A percentile compares a stretch with the other conserved stretches of the same genome.
Evolutionary conservation across 768 basidiomycete genomes (phyloP).

Genomic region (Dendrothele bispora): DNA sequence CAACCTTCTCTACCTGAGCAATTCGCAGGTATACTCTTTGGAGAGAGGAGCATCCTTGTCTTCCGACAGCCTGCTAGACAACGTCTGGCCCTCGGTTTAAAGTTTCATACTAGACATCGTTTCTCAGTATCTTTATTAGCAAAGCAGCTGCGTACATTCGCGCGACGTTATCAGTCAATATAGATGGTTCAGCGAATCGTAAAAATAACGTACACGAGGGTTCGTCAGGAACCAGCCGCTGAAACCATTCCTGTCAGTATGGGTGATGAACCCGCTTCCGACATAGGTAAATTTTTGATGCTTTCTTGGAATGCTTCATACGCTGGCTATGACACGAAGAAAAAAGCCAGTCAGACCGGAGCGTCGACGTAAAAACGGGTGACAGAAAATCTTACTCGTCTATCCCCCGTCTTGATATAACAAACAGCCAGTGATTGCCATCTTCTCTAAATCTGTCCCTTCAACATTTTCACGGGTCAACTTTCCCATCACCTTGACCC

Average conservation of each 20-base stretch:
- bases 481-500: constrained; percentile 27
- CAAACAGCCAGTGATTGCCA: constrained; percentile 85
- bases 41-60: constrained; percentile 51
- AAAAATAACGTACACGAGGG: constrained; percentile 56
- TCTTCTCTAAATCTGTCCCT: constrained; percentile 65
- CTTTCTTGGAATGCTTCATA: constrained; percentile 55
- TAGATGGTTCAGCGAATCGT: constrained; percentile 66
- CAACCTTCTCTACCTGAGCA: constrained; percentile 63
- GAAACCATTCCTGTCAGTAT: constrained; percentile 26
- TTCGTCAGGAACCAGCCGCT: constrained; percentile 47
- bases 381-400: constrained; percentile 65
- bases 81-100: no score
- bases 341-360: constrained; percentile 7
- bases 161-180: constrained; percentile 53
- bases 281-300: constrained; percentile 56
- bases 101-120: no score
- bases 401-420: constrained; percentile 74
- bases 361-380: no score
- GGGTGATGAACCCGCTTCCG: constrained; percentile 36
- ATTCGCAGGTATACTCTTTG: constrained; percentile 63
- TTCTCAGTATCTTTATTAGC: not conserved
- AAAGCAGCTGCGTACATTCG: constrained; percentile 47
- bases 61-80: constrained; percentile 34
- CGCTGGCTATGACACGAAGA: constrained; percentile 45
- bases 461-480: constrained; percentile 54